Evolutionary conservation across 176 grass and related monocot genomes (phyloP).

Genomic region (Elymus sibiricus): DNA sequence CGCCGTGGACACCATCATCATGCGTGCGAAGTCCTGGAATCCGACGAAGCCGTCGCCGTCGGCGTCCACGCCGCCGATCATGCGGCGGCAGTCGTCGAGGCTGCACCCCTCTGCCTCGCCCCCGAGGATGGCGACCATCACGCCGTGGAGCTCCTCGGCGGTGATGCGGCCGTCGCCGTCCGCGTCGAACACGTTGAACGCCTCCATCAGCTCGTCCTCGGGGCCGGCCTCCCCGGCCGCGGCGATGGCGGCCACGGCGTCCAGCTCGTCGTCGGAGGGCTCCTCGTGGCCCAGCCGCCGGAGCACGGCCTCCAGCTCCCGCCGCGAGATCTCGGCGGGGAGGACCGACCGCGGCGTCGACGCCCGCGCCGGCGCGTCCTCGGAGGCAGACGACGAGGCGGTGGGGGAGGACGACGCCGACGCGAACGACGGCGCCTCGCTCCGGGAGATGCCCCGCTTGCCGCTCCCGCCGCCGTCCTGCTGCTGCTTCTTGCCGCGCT

Average conservation of each 20-base stretch:
- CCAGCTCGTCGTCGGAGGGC: slow-evolving; percentile 66
- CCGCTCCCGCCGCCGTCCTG: not conserved
- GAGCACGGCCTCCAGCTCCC: slow-evolving; percentile 81
- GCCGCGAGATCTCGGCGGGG: slow-evolving; percentile 48
- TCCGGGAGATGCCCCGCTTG: slow-evolving; percentile 40
- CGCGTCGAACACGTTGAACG: slow-evolving; percentile 82
- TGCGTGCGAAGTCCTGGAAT: slow-evolving; percentile 80
- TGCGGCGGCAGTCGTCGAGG: slow-evolving; percentile 87
- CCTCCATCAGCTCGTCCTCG: slow-evolving; percentile 60
- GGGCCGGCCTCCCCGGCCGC: slow-evolving; percentile 20
- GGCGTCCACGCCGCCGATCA: slow-evolving; percentile 82
- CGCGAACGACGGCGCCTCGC: slow-evolving; percentile 50
- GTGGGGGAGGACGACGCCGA: slow-evolving; percentile 36
- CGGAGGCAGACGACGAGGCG: slow-evolving; percentile 14
- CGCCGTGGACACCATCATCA: slow-evolving; percentile 51
- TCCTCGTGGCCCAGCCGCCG: slow-evolving; percentile 56
- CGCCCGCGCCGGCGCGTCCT: slow-evolving; percentile 11
- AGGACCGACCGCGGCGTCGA: slow-evolving; percentile 56
- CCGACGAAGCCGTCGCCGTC: slow-evolving; percentile 87
- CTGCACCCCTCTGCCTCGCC: slow-evolving; percentile 48
- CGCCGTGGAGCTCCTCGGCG: slow-evolving; percentile 79
- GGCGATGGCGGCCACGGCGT: slow-evolving; percentile 59
- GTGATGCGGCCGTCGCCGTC: slow-evolving; percentile 94
- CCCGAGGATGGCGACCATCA: slow-evolving; percentile 58
- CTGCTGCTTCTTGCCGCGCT: slow-evolving; percentile 12